These are phyloP conservation scores for Paecilomyces sp. DNA, from an alignment of 2,329 filamentous ascomycete species.

Conservation along the genomic window DNA sequence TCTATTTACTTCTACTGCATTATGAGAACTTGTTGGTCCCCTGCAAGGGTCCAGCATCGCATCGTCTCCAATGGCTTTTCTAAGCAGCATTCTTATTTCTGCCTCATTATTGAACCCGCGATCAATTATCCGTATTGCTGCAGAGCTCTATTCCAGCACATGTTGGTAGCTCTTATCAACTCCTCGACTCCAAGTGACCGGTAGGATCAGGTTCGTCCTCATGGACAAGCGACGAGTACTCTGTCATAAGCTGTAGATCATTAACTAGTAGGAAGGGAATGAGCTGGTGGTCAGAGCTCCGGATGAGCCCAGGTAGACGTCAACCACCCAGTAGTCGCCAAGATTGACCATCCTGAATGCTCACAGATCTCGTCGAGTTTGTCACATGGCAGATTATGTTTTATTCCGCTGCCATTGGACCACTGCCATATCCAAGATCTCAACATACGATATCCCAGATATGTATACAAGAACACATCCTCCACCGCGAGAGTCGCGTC, in stretches of 20 bases:
- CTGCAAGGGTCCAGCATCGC: neutral
- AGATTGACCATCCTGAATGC: neutral
- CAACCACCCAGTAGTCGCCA: neutral
- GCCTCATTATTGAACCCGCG: neutral
- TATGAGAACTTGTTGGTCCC: neutral
- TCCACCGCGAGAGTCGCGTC: neutral
- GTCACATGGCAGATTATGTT: neutral
- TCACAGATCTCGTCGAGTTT: neutral
- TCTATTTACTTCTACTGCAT: conserved; percentile 11
- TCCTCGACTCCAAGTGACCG: neutral
- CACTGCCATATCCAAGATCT: neutral
- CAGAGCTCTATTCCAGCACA: neutral
- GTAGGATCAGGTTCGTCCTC: neutral
- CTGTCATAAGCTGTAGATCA: neutral
- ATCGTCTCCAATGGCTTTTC: neutral
- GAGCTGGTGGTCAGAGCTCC: neutral
- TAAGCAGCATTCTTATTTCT: neutral
- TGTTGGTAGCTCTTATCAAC: neutral
- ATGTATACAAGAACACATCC: neutral
- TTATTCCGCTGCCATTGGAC: neutral
- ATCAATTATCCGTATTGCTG: neutral
- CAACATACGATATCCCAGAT: neutral
- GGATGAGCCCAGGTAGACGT: neutral
- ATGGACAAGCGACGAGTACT: neutral
- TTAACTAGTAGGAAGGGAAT: neutral